Evolutionary conservation across 2,329 filamentous ascomycete genomes (phyloP), one percentile per base, ranked within the genome.

Genomic region (Alternaria triticimaculans): DNA sequence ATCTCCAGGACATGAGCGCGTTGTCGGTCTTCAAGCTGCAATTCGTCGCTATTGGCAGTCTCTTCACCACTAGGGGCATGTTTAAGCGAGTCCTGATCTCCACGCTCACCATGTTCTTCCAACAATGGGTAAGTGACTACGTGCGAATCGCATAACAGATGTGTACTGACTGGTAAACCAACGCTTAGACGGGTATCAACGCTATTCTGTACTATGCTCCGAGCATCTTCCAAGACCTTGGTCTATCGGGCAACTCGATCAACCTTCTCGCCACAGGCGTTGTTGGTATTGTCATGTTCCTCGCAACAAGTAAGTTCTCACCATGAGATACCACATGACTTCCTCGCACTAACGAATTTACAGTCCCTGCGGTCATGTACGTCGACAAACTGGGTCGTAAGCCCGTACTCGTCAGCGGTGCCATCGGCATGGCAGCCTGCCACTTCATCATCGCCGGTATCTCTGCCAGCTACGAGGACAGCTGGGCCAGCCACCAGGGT

Each of bases 381-480:
- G 87, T 91, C 65, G 89, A 92, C 71, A 85, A 86, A n/a, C 74
- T 88, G 0, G 89, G 89, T n/a, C 86, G 89, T 20, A 89, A 88
- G 70, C 87, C 88, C 0, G 84, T 90, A 1, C 82, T 91, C 1
- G 84, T 85, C 2, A 80, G 87, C 14, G 90, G 91, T 8, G 90
- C 89, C 0, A 82, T 92, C 14, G 90, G 89, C 8, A 93, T 93
- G 90, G 88, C 84, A 0, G 82, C 84, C 6, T 92, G 88, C 21
- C 90, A 92, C 74, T 86, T 92, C 67, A 89, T 93, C 71, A 89
- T 93, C 58, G 90, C 90, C 1, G 83, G 88, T 30, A 91, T 93
- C 61, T 85, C 91, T 5, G 91, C 88, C 43, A 87, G 83, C 64
- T 88, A 90, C 72, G 80, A 87, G n/a, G 75, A 87, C 65, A 78